Conservation (phyloP, 1,284 basidiomycete species). For the Cronartium quercuum region DNA sequence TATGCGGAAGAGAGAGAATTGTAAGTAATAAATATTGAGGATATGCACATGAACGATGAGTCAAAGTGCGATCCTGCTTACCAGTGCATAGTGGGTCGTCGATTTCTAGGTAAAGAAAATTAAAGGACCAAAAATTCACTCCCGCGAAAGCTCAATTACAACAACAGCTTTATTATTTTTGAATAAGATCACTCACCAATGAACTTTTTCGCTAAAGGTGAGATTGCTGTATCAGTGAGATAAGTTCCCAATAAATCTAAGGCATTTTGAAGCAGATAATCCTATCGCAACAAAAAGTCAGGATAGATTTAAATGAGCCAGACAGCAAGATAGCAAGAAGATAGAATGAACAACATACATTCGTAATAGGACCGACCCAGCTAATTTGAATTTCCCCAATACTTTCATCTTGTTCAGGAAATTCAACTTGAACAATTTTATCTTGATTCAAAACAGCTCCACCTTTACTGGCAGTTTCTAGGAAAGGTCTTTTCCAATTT, state of each 20-base stretch:
- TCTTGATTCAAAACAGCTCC: constrained; percentile 59
- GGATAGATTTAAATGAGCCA: neutral
- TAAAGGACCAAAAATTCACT: constrained; percentile 58
- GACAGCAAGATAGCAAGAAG: constrained; percentile 24
- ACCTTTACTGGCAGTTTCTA: constrained; percentile 73
- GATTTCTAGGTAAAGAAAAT: constrained; percentile 92
- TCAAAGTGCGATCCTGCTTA: constrained; percentile 47
- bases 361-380: constrained; percentile 71
- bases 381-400: constrained; percentile 76
- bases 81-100: constrained; percentile 74
- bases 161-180: no score
- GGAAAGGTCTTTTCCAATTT: constrained; percentile 88
- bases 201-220: constrained; percentile 36
- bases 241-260: constrained; percentile 43
- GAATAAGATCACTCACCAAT: constrained; percentile 14
- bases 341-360: no score
- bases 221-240: constrained; percentile 46
- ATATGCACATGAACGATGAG: constrained; percentile 9
- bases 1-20: constrained; percentile 41
- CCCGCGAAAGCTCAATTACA: no score
- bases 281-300: neutral
- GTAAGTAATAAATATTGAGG: constrained; percentile 11
- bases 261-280: constrained; percentile 25
- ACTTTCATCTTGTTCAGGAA: constrained; percentile 97
- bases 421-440: constrained; percentile 67